Percentiles rank a stretch among this genome's conserved stretches.
These are phyloP conservation scores for Talaromyces adpressus DNA, from an alignment of 495 filamentous ascomycete species.

Conservation along the genomic window DNA sequence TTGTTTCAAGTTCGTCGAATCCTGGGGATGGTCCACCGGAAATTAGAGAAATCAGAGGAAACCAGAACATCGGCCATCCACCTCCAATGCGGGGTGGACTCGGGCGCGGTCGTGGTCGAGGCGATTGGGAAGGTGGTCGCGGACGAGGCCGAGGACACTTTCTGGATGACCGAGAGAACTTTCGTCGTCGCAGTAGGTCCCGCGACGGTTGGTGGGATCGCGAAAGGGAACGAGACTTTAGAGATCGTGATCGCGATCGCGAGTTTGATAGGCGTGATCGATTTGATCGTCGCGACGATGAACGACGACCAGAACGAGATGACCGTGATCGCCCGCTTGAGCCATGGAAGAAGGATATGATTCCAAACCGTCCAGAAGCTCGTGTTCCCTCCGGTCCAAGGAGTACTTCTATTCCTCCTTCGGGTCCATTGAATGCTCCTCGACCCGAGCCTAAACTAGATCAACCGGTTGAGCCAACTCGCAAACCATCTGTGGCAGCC, in stretches of 20 bases:
- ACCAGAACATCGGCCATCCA: conserved; percentile 31
- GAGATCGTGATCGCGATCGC: conserved; percentile 25
- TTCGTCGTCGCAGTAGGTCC: conserved; percentile 58
- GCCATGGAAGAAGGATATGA: conserved; percentile 43
- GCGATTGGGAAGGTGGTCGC: conserved; percentile 54
- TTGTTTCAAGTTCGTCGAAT: conserved; percentile 61
- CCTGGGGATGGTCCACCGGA: conserved; percentile 54
- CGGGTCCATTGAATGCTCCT: conserved; percentile 8
- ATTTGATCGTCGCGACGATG: conserved; percentile 43
- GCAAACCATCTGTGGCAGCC: conserved; percentile 20
- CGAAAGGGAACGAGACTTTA: conserved; percentile 30
- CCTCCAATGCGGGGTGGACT: conserved; percentile 41
- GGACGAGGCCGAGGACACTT: conserved; percentile 47
- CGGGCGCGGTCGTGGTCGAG: conserved; percentile 56
- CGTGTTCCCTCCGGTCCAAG: conserved; percentile 28
- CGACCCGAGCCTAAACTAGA: conserved; percentile 13
- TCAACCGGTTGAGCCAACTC: conserved; percentile 33
- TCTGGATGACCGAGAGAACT: conserved; percentile 56
- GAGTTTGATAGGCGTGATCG: conserved; percentile 31
- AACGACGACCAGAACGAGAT: conserved; percentile 38
- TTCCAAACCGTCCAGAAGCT: conserved; percentile 8
- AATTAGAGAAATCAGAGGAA: conserved; percentile 9
- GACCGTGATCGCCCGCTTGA: conserved; percentile 56
- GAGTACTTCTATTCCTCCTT: conserved; percentile 15
- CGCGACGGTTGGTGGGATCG: conserved; percentile 56